Evolutionary conservation across 2,329 filamentous ascomycete genomes (phyloP), one percentile per base, ranked within the genome.

Genomic region (Neoscytalidium dimidiatum): DNA sequence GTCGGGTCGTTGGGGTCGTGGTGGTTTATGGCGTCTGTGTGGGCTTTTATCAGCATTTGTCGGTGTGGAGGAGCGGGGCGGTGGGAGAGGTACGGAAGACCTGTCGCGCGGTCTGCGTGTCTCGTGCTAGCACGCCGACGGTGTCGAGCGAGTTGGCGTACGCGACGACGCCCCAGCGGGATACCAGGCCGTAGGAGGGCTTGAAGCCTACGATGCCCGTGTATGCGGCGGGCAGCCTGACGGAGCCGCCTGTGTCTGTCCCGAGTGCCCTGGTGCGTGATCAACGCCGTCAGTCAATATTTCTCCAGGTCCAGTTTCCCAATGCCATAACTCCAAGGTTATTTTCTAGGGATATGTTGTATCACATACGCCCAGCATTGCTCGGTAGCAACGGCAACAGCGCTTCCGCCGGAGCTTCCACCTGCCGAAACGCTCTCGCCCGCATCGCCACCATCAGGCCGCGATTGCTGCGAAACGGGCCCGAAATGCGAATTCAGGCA

Each of bases 101-200:
- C 7, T 58, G 53, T 41, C 69, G 67, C 1, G 76, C 85, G 75
- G 65, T 86, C 64, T n/a, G 75, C 0, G 87, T 85, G 3, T 80
- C 81, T 52, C 75, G 79, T 0, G 88, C 88, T 48, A 97, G 70
- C 3, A 97, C 83, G 0, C 94, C 94, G 8, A 97, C 92, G 0
- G 94, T 97, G 74, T 97, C 94, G 8, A 97, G 81, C 1, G 92
- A 96, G 76, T 97, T 97, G 8, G 94, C 94, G 74, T 97, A 97
- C 14, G 92, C 90, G 57, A 97, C 87, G 2, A 97, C 91, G 1
- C 94, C 94, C 82, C 89, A 92, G 66, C 94, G 85, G 49, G 92
- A 96, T 31, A 97, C 77, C 79, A 94, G 85, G 17, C 94, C 94
- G 74, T 97, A 97, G 29, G 91, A 95, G 1, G 94, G 94, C 77